Conservation (phyloP, 2,329 filamentous ascomycete species). For the Calonectria pteridis region DNA sequence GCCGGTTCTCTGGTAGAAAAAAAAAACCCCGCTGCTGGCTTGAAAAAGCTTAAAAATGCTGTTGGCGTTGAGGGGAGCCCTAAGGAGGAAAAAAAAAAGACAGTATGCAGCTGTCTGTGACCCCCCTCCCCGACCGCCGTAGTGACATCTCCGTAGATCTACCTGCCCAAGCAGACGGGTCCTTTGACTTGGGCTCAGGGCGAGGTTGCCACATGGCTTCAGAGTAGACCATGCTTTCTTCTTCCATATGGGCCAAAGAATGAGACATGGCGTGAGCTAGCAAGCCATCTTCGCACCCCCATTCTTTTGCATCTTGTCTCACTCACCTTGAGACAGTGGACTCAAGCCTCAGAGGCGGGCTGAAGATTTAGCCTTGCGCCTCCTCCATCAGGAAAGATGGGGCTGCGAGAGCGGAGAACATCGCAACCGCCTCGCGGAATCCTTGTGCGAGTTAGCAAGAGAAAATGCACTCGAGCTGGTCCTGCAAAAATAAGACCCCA, state of each 20-base stretch:
- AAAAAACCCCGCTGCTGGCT: background rate
- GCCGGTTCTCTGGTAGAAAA: background rate
- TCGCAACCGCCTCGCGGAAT: conserved; percentile 28
- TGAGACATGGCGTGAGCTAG: conserved; percentile 29
- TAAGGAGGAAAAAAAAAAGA: background rate
- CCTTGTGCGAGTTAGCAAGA: background rate
- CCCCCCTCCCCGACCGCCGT: background rate
- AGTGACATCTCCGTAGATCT: background rate
- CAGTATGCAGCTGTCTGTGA: background rate
- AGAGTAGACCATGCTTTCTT: conserved; percentile 27
- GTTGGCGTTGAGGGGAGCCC: background rate
- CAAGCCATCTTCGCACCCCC: conserved; percentile 7
- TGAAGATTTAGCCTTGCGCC: conserved; percentile 34
- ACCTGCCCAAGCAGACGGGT: background rate
- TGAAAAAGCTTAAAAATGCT: conserved; percentile 1
- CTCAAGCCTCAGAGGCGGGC: conserved; percentile 27
- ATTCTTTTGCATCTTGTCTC: conserved; percentile 16
- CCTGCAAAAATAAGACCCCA: background rate
- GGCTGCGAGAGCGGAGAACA: conserved; percentile 18
- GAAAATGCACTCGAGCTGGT: background rate
- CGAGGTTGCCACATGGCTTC: conserved; percentile 27
- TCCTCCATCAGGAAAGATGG: conserved; percentile 22
- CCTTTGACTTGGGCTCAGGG: conserved; percentile 9
- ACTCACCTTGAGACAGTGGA: conserved; percentile 28
- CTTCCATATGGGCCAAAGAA: conserved; percentile 6